Conservation (phyloP, 768 basidiomycete species). For the Trametes coccinea region DNA sequence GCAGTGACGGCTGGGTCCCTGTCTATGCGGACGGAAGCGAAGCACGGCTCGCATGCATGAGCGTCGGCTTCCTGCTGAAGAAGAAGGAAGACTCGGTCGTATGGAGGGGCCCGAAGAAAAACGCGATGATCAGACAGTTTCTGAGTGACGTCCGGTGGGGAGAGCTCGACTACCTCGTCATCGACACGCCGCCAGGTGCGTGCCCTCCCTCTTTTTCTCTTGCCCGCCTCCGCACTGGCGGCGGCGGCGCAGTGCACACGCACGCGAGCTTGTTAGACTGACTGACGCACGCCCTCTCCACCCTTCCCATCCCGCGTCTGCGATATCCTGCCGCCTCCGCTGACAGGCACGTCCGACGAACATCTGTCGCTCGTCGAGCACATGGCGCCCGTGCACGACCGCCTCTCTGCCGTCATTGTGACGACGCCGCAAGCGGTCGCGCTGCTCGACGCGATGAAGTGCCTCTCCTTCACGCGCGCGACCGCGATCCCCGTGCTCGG, state of each 20-base stretch:
- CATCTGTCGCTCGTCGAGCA: constrained; percentile 95
- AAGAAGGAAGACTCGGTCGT: constrained; percentile 91
- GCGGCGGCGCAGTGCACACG: neutral
- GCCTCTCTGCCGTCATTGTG: constrained; percentile 84
- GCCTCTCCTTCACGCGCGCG: constrained; percentile 90
- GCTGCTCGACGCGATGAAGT: constrained; percentile 93
- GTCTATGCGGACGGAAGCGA: constrained; percentile 87
- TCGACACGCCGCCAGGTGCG: constrained; percentile 97
- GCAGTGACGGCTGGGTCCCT: constrained; percentile 96
- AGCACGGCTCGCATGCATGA: constrained; percentile 88
- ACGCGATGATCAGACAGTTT: constrained; percentile 97
- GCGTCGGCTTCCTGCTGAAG: constrained; percentile 92
- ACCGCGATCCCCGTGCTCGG: constrained; percentile 87
- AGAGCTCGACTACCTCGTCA: constrained; percentile 86
- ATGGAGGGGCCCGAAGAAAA: constrained; percentile 99
- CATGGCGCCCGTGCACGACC: constrained; percentile 77
- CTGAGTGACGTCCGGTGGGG: constrained; percentile 95
- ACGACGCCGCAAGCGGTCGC: constrained; percentile 98
- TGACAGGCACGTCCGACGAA: constrained; percentile 95
- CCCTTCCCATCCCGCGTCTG: neutral
- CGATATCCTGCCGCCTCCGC: neutral
- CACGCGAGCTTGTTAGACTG: constrained; percentile 4
- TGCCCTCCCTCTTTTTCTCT: neutral
- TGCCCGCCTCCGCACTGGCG: neutral
- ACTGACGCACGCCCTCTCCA: constrained; percentile 24